phyloP scores from a whole-genome alignment of 768 basidiomycete genomes.

The Boletus subparvulus region DNA sequence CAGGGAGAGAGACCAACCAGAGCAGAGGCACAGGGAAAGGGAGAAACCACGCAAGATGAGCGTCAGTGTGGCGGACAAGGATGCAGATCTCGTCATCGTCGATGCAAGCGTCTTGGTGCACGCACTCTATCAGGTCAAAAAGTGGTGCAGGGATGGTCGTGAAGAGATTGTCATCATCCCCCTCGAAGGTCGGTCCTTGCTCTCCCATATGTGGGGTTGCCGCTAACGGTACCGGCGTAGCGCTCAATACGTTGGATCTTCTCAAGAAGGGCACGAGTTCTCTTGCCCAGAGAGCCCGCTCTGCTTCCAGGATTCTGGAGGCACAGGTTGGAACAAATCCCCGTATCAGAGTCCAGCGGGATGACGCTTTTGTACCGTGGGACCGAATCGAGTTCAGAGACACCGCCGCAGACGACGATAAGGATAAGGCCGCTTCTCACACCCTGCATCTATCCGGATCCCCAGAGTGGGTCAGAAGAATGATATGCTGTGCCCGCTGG shows the following conservation, averaged over 20 bases:
- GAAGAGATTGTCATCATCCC: slow-evolving; percentile 81
- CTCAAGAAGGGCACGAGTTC: slow-evolving; percentile 86
- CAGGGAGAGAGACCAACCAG: slow-evolving; percentile 20
- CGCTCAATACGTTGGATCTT: slow-evolving; percentile 86
- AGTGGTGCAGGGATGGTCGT: slow-evolving; percentile 75
- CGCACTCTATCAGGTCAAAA: slow-evolving; percentile 74
- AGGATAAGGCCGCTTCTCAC: slow-evolving; percentile 25
- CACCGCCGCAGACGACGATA: slow-evolving; percentile 21
- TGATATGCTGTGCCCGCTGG: slow-evolving; percentile 81
- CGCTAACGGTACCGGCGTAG: slow-evolving; percentile 39
- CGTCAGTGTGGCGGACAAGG: slow-evolving; percentile 43
- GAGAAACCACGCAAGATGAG: slow-evolving; percentile 23
- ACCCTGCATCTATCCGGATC: slow-evolving; percentile 38
- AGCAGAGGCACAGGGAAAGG: slow-evolving; percentile 18
- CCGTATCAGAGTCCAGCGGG: slow-evolving; percentile 77
- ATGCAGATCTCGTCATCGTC: slow-evolving; percentile 73
- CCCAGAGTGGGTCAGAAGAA: slow-evolving; percentile 84
- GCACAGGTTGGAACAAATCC: slow-evolving; percentile 81
- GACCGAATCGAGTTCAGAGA: slow-evolving; percentile 62
- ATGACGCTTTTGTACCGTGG: slow-evolving; percentile 83
- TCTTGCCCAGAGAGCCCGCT: slow-evolving; percentile 79
- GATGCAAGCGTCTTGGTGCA: slow-evolving; percentile 84
- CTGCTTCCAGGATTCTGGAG: slow-evolving; percentile 87
- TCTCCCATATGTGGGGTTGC: not conserved
- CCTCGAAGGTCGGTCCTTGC: slow-evolving; percentile 68